Evolutionary conservation across 140 eudicot genomes (phyloP).

Genomic region (Erigeron philadelphicus): DNA sequence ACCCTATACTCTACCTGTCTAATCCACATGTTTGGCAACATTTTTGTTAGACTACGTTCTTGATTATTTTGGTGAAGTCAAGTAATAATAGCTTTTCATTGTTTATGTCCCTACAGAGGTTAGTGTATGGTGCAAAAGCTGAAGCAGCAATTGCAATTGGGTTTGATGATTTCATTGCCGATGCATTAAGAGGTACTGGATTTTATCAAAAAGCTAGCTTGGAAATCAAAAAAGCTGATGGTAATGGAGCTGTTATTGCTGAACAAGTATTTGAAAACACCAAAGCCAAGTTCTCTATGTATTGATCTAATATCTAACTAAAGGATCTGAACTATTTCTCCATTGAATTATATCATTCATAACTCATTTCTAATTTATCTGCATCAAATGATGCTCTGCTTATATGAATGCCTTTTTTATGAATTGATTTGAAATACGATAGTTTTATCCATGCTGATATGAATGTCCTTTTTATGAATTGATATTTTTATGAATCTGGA

Average conservation of each 20-base stretch:
- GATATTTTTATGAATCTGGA: not conserved
- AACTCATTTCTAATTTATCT: not conserved
- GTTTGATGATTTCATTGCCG: slow-evolving; percentile 54
- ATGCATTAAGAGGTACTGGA: slow-evolving; percentile 59
- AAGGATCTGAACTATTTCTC: not conserved
- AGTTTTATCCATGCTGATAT: not conserved
- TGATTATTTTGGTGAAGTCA: not conserved
- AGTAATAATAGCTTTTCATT: not conserved
- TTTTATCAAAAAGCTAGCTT: slow-evolving; percentile 50
- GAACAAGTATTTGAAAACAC: slow-evolving; percentile 61
- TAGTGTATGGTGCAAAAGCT: slow-evolving; percentile 62
- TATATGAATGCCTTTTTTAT: not conserved
- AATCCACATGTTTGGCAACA: not conserved
- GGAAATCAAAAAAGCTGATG: slow-evolving; percentile 57
- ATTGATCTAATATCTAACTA: slow-evolving; percentile 20
- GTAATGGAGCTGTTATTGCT: slow-evolving; percentile 42
- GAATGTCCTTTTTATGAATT: not conserved
- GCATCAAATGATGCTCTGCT: not conserved
- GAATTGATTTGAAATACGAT: not conserved
- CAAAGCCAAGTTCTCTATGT: slow-evolving; percentile 45
- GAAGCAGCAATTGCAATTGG: slow-evolving; percentile 60
- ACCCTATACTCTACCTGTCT: too few species aligned
- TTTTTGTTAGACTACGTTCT: not conserved
- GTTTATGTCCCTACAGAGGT: slow-evolving; percentile 39
- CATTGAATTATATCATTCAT: slow-evolving; percentile 9